Percentiles rank a stretch among this genome's conserved stretches.
Evolutionary conservation across 306 rosid species (phyloP).

Genomic region (Oemleria cerasiformis): DNA sequence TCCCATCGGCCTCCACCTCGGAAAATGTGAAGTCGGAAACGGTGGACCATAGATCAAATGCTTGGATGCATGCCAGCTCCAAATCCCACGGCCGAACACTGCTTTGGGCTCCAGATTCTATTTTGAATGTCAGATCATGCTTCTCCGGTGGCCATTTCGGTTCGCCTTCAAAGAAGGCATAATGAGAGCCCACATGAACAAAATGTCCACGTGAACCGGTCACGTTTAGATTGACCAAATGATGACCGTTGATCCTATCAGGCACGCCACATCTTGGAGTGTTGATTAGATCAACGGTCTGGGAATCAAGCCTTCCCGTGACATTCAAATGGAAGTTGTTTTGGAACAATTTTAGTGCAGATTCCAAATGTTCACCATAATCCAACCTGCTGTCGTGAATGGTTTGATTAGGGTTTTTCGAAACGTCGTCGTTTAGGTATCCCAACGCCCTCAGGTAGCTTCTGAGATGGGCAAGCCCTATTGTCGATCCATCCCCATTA

Average conservation of each 20-base stretch:
- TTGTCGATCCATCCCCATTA: background rate
- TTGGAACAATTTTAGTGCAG: slow-evolving; percentile 7
- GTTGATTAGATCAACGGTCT: background rate
- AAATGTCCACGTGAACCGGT: background rate
- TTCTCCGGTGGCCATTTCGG: slow-evolving; percentile 15
- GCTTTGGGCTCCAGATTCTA: background rate
- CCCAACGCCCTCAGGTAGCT: slow-evolving; percentile 4
- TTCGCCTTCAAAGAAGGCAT: background rate
- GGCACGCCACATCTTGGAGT: slow-evolving; percentile 18
- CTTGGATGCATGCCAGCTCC: background rate
- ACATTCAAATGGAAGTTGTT: slow-evolving; percentile 5
- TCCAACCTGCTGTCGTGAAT: background rate
- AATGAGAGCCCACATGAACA: background rate
- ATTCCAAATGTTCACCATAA: background rate
- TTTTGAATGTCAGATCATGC: slow-evolving; percentile 3
- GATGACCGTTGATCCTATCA: background rate
- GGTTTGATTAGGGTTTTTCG: too few relatives aligned
- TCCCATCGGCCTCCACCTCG: background rate
- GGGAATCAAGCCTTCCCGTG: slow-evolving; percentile 15
- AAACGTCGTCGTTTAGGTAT: background rate
- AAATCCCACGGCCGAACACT: background rate
- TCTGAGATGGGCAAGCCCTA: background rate
- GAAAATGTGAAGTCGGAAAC: background rate
- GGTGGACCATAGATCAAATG: background rate
- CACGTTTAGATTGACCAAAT: background rate